Evolutionary conservation across 2,329 filamentous ascomycete species (phyloP).

Genomic region (Penicillium sp.): DNA sequence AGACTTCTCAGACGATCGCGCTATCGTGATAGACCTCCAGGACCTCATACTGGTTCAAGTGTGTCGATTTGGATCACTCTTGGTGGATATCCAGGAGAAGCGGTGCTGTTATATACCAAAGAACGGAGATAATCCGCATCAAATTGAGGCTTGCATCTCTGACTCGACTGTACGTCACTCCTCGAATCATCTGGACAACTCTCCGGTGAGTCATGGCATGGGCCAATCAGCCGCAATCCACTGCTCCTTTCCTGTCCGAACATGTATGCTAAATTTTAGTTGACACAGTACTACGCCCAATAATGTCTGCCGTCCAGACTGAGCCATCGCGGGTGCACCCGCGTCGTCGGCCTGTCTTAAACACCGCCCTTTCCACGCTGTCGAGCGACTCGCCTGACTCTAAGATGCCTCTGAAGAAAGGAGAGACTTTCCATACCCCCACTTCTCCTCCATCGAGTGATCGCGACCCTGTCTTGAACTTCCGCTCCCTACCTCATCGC

Average conservation of each 20-base stretch:
- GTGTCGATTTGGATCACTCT: background rate
- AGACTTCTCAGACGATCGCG: background rate
- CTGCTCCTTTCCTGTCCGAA: constrained; percentile 9
- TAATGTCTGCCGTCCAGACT: constrained; percentile 33
- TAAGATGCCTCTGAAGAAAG: constrained; percentile 65
- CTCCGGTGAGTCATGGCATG: constrained; percentile 21
- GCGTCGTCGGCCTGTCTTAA: constrained; percentile 38
- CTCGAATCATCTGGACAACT: constrained; percentile 18
- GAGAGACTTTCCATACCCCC: constrained; percentile 61
- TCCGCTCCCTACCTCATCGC: constrained; percentile 58
- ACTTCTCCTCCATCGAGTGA: constrained; percentile 42
- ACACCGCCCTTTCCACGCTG: constrained; percentile 29
- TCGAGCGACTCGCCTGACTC: constrained; percentile 27
- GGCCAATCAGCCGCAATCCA: constrained; percentile 15
- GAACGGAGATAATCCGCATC: constrained; percentile 3
- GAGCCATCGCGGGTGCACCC: constrained; percentile 32
- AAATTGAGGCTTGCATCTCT: constrained; percentile 13
- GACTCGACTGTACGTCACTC: constrained; percentile 23
- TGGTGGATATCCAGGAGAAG: constrained; percentile 4
- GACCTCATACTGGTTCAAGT: background rate
- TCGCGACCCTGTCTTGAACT: constrained; percentile 44
- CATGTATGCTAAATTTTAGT: constrained; percentile 13
- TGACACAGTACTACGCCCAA: constrained; percentile 15
- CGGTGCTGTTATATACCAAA: constrained; percentile 8
- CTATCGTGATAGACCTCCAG: constrained; percentile 2